Evolutionary conservation across 331 rosid species (phyloP).

Genomic region (Dryas integrifolia): DNA sequence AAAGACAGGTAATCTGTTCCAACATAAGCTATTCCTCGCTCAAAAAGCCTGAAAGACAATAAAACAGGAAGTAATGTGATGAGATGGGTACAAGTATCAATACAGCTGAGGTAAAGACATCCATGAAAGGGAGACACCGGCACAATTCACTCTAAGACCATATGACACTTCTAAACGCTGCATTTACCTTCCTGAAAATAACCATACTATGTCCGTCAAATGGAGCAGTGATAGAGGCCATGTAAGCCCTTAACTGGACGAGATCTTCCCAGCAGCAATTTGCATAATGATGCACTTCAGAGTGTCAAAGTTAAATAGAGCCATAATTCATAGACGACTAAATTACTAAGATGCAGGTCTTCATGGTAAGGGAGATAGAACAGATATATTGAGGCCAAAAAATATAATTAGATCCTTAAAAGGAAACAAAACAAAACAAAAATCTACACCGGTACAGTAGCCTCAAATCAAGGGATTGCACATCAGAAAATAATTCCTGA

Average conservation of each 20-base stretch:
- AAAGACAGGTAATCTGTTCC: constrained; percentile 95
- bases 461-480: constrained; percentile 57
- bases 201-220: constrained; percentile 92
- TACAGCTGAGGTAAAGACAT: constrained; percentile 44
- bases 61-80: constrained; percentile 35
- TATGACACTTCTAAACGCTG: constrained; percentile 94
- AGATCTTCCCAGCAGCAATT: constrained; percentile 99
- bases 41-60: constrained; percentile 82
- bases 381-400: constrained; percentile 19
- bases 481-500: constrained; percentile 54
- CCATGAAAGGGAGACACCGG: constrained; percentile 62
- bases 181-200: constrained; percentile 97
- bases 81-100: constrained; percentile 31
- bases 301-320: constrained; percentile 74
- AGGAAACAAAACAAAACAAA: constrained; percentile 18
- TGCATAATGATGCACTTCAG: constrained; percentile 92
- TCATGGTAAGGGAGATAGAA: constrained; percentile 35
- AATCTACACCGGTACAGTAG: constrained; percentile 42
- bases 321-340: constrained; percentile 60
- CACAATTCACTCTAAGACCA: constrained; percentile 93
- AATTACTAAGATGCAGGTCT: constrained; percentile 45
- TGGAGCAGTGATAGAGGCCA: constrained; percentile 98
- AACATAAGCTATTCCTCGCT: constrained; percentile 91
- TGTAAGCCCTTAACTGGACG: constrained; percentile 94
- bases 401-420: constrained; percentile 25